Percentiles rank a stretch among this genome's conserved stretches.
phyloP scores from a whole-genome alignment of 345 rosid genomes.

The Laguncularia racemosa region DNA sequence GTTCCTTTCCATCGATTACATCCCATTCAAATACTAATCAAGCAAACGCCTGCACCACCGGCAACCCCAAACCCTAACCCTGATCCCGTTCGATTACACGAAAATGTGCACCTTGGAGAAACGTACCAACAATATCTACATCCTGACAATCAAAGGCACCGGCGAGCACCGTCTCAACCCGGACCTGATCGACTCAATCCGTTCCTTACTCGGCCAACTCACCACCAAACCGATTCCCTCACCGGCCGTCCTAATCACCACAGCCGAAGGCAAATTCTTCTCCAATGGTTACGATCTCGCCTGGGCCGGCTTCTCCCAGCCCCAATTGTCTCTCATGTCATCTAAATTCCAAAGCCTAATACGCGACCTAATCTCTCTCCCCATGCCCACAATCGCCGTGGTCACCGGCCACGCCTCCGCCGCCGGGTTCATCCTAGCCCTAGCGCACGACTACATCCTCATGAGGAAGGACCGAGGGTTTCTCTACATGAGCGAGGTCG shows the following conservation, averaged over 20 bases:
- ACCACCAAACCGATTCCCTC: conserved; percentile 24
- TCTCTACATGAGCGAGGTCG: conserved; percentile 71
- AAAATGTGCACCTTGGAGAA: conserved; percentile 51
- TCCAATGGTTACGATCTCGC: conserved; percentile 78
- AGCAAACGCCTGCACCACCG: too few relatives aligned
- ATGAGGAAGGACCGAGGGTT: conserved; percentile 67
- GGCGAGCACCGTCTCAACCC: conserved; percentile 64
- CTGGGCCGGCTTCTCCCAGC: conserved; percentile 28
- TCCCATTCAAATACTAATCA: too few relatives aligned
- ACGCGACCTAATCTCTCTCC: conserved; percentile 48
- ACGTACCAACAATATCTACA: conserved; percentile 32
- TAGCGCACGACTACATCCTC: conserved; percentile 52
- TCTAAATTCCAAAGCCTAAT: conserved; percentile 27
- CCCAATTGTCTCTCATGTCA: conserved; percentile 31
- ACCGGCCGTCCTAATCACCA: conserved; percentile 54
- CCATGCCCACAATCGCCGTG: conserved; percentile 66
- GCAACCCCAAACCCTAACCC: too few relatives aligned
- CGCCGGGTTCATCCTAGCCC: conserved; percentile 47
- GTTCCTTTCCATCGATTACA: too few relatives aligned
- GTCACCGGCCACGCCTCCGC: conserved; percentile 74
- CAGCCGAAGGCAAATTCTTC: conserved; percentile 69
- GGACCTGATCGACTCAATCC: conserved; percentile 29
- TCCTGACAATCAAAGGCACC: conserved; percentile 43
- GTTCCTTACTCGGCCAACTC: conserved; percentile 29
- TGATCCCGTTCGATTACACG: too few relatives aligned